phyloP scores from a whole-genome alignment of 2,329 filamentous ascomycete genomes.

The Scedosporium minutisporum region DNA sequence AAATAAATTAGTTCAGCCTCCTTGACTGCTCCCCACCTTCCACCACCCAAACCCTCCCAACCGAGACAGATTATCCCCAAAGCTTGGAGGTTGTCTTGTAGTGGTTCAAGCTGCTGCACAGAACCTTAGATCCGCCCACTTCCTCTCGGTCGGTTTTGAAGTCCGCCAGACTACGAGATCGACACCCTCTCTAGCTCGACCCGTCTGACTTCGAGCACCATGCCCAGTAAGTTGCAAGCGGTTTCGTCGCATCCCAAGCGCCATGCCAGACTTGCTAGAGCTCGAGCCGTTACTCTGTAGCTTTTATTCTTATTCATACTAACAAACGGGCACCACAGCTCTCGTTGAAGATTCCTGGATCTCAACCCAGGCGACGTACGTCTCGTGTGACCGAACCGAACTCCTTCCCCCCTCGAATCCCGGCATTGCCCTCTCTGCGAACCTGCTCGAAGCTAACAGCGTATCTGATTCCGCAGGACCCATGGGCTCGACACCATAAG shows the following conservation, averaged over 20 bases:
- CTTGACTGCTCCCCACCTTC: background rate
- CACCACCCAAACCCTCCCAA: background rate
- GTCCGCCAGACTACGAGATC: background rate
- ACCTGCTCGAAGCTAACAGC: background rate
- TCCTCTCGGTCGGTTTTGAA: background rate
- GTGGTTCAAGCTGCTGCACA: background rate
- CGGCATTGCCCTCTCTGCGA: background rate
- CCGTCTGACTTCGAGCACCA: background rate
- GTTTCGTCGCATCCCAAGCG: no score
- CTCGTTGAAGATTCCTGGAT: conserved; percentile 30
- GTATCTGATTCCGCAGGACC: conserved; percentile 27
- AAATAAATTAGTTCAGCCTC: background rate
- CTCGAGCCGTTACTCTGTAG: background rate
- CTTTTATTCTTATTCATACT: background rate
- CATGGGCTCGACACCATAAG: conserved; percentile 62
- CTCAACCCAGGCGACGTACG: conserved; percentile 27
- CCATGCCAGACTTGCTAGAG: no score
- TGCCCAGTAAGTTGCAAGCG: background rate
- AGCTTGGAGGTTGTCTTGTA: background rate
- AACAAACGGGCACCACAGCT: conserved; percentile 15
- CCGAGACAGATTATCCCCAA: background rate
- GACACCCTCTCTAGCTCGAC: background rate
- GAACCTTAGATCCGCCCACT: background rate
- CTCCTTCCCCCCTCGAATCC: conserved; percentile 1
- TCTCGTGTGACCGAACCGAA: conserved; percentile 3